phyloP scores from a whole-genome alignment of 805 yeast genomes.

The Zygotorulaspora florentina region DNA sequence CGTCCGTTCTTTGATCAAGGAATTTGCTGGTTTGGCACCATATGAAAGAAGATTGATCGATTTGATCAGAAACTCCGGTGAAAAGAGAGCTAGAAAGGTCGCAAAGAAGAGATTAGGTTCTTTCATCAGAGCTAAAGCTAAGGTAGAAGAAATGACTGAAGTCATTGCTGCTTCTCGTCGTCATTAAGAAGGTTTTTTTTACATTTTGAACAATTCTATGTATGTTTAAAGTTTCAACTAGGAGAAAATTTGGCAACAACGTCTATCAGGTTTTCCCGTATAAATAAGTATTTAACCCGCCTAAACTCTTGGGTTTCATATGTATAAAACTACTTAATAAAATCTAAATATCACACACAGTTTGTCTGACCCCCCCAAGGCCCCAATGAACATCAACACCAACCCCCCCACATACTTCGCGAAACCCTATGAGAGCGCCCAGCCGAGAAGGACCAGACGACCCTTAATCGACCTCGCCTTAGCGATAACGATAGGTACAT shows the following conservation, averaged over 20 bases:
- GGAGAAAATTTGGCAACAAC: background rate
- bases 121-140: constrained; percentile 98
- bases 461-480: too few relatives aligned
- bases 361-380: background rate
- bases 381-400: background rate
- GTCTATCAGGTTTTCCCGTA: constrained; percentile 20
- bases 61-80: constrained; percentile 99
- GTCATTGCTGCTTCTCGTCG: constrained; percentile 96
- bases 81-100: constrained; percentile 99
- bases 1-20: constrained; percentile 93
- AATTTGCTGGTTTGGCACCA: constrained; percentile 98
- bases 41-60: constrained; percentile 99
- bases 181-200: constrained; percentile 47
- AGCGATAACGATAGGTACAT: too few relatives aligned
- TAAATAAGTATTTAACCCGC: constrained; percentile 1
- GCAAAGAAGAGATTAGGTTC: constrained; percentile 99
- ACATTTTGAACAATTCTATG: constrained; percentile 1
- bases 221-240: background rate
- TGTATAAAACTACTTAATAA: background rate
- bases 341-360: background rate
- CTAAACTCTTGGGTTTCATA: too few relatives aligned
- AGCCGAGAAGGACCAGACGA: too few relatives aligned
- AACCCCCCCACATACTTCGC: too few relatives aligned
- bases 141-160: constrained; percentile 97
- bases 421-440: too few relatives aligned